Evolutionary conservation across 108 stramenopile species (phyloP).

Genomic region (Fistulifera pelliculosa): DNA sequence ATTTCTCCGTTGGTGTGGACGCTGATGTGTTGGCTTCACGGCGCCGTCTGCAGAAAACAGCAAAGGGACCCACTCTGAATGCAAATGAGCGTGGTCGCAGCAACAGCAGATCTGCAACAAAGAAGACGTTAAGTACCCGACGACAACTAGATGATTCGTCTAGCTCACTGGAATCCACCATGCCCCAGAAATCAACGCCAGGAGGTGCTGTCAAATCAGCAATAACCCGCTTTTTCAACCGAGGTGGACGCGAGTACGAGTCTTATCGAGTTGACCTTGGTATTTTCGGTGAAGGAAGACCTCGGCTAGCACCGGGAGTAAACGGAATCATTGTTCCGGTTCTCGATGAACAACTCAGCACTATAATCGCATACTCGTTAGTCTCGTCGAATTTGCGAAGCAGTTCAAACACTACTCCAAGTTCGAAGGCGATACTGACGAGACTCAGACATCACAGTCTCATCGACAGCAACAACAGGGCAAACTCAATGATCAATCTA

Average conservation of each 20-base stretch:
- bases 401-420: slow-evolving; percentile 58
- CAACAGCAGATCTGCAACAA: slow-evolving; percentile 14
- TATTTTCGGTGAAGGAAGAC: slow-evolving; percentile 81
- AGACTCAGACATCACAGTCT: too few relatives aligned
- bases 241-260: slow-evolving; percentile 74
- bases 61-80: slow-evolving; percentile 1
- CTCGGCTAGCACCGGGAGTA: slow-evolving; percentile 79
- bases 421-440: too few relatives aligned
- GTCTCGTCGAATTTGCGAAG: slow-evolving; percentile 74
- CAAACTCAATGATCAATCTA: slow-evolving; percentile 5
- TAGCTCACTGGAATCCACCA: neutral
- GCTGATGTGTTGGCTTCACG: slow-evolving; percentile 84
- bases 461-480: too few relatives aligned
- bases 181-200: slow-evolving; percentile 5
- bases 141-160: slow-evolving; percentile 1
- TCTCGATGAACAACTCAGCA: slow-evolving; percentile 86
- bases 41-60: slow-evolving; percentile 42
- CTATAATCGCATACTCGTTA: slow-evolving; percentile 89
- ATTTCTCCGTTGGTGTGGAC: slow-evolving; percentile 72
- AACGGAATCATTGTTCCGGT: slow-evolving; percentile 88
- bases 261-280: slow-evolving; percentile 84
- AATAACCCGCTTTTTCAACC: slow-evolving; percentile 80
- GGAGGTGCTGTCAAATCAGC: slow-evolving; percentile 84
- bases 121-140: slow-evolving; percentile 29
- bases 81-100: slow-evolving; percentile 1